Percentiles rank a stretch among this genome's conserved stretches.
Evolutionary conservation across 2,329 filamentous ascomycete genomes (phyloP).

Genomic region (Trichothecium sympodiale): DNA sequence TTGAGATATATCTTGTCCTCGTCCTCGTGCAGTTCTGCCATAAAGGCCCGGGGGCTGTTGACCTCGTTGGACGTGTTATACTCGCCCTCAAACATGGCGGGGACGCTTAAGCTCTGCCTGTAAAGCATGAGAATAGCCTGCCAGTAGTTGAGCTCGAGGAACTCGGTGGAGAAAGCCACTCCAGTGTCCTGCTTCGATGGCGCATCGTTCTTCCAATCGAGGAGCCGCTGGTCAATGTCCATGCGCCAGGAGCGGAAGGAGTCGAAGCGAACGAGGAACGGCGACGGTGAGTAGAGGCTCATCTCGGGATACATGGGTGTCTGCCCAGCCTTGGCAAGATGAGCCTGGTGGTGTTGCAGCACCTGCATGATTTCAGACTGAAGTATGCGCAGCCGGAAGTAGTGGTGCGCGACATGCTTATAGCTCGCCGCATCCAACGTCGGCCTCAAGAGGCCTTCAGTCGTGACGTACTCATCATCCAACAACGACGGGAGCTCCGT

Average conservation of each 20-base stretch:
- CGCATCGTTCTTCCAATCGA: conserved; percentile 76
- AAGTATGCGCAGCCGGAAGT: conserved; percentile 75
- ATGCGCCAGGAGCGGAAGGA: conserved; percentile 82
- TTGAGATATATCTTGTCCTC: conserved; percentile 90
- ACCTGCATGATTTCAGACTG: conserved; percentile 96
- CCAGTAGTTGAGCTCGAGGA: conserved; percentile 94
- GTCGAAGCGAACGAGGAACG: conserved; percentile 73
- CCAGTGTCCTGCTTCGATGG: conserved; percentile 71
- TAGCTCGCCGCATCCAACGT: conserved; percentile 56
- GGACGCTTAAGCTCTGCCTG: conserved; percentile 78
- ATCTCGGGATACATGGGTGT: conserved; percentile 53
- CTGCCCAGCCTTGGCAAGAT: conserved; percentile 58
- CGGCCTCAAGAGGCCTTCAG: conserved; percentile 57
- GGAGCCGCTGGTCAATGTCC: conserved; percentile 73
- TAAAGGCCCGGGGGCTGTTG: conserved; percentile 48
- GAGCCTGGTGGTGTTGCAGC: conserved; percentile 81
- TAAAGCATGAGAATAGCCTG: conserved; percentile 95
- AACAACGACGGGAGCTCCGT: conserved; percentile 86
- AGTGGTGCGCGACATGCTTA: conserved; percentile 85
- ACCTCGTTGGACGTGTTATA: conserved; percentile 55
- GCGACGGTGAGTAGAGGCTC: conserved; percentile 68
- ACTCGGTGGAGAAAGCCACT: conserved; percentile 80
- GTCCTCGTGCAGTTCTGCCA: conserved; percentile 58
- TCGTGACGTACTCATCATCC: conserved; percentile 81
- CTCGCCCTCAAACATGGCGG: conserved; percentile 73